A percentile compares a stretch with the other conserved stretches of the same genome.
phyloP scores from a whole-genome alignment of 441 rosid genomes.

The Monsonia emarginata region DNA sequence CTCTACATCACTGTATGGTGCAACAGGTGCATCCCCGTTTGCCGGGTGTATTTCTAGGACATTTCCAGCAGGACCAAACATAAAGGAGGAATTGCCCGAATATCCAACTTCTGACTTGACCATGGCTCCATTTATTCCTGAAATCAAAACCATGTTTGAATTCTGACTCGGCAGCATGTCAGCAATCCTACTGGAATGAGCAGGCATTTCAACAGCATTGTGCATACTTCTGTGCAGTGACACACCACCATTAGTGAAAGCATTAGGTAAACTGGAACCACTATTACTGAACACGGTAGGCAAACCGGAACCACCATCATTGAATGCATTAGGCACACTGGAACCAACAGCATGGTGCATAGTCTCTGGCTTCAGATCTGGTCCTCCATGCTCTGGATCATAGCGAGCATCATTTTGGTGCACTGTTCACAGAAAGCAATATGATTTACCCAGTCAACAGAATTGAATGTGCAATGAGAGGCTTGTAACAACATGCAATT shows the following conservation, averaged over 20 bases:
- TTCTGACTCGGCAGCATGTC: conserved; percentile 54
- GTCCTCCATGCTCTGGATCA: conserved; percentile 44
- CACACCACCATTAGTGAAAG: conserved; percentile 58
- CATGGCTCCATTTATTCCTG: conserved; percentile 68
- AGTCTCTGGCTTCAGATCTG: conserved; percentile 44
- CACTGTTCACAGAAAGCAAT: conserved; percentile 31
- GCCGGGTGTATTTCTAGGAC: conserved; percentile 55
- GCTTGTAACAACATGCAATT: background rate
- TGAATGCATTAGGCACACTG: conserved; percentile 29
- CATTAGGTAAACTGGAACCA: conserved; percentile 27
- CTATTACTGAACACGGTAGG: background rate
- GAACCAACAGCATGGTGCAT: conserved; percentile 47
- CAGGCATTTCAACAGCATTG: conserved; percentile 53
- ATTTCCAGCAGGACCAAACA: conserved; percentile 62
- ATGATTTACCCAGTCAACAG: conserved; percentile 15
- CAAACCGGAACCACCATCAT: background rate
- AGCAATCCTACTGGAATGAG: conserved; percentile 51
- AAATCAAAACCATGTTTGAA: conserved; percentile 59
- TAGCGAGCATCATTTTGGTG: conserved; percentile 50
- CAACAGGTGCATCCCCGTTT: conserved; percentile 52
- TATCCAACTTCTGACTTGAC: conserved; percentile 71
- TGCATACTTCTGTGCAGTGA: conserved; percentile 45
- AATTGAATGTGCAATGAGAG: conserved; percentile 1
- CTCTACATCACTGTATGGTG: conserved; percentile 63
- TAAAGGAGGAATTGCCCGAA: conserved; percentile 48